Conservation (phyloP, 75 land plant species). For the Cunninghamia lanceolata region DNA sequence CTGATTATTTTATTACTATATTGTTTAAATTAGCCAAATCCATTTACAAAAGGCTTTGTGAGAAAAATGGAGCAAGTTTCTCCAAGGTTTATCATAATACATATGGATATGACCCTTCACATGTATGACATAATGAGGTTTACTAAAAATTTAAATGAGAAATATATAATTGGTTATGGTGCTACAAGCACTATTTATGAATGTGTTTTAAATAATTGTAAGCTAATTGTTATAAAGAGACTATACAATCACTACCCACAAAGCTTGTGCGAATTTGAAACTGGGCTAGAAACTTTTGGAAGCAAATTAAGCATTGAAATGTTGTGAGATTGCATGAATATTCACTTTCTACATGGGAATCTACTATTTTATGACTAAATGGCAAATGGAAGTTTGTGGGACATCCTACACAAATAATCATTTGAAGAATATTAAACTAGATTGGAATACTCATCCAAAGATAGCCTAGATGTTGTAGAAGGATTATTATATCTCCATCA, state of each 20-base stretch:
- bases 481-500: conserved; percentile 94
- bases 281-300: conserved; percentile 81
- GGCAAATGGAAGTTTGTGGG: conserved; percentile 98
- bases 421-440: conserved; percentile 85
- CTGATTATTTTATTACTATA: conserved; percentile 58
- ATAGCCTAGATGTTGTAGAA: conserved; percentile 92
- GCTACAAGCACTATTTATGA: conserved; percentile 95
- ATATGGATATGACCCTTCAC: conserved; percentile 96
- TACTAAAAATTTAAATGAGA: conserved; percentile 88
- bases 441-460: conserved; percentile 76
- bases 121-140: conserved; percentile 89
- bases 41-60: conserved; percentile 34
- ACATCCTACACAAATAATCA: conserved; percentile 73
- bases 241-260: conserved; percentile 80
- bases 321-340: conserved; percentile 89
- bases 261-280: conserved; percentile 82
- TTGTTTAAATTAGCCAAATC: conserved; percentile 34
- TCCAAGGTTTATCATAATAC: conserved; percentile 76
- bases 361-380: conserved; percentile 94
- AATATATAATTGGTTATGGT: conserved; percentile 87
- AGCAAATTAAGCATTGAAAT: conserved; percentile 94
- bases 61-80: conserved; percentile 32
- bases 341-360: conserved; percentile 80
- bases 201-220: conserved; percentile 85
- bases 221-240: conserved; percentile 84